Evolutionary conservation across 2,329 filamentous ascomycete genomes (phyloP).

Genomic region (Scedosporium aurantiacum): DNA sequence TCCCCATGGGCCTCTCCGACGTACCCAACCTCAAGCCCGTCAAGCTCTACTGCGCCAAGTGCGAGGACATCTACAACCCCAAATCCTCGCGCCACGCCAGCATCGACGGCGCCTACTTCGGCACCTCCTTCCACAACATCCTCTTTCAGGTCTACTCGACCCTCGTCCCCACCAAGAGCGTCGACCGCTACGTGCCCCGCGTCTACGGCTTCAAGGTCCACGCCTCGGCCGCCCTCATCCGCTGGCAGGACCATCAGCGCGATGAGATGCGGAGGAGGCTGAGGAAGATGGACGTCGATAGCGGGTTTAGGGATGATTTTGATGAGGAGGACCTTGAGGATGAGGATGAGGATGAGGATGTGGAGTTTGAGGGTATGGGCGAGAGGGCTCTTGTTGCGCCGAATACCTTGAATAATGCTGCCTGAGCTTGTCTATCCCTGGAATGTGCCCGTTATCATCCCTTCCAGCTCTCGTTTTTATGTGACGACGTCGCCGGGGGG

Average conservation of each 20-base stretch:
- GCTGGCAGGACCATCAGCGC: conserved; percentile 79
- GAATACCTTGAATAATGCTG: not conserved
- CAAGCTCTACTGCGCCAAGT: conserved; percentile 93
- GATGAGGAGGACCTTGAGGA: conserved; percentile 46
- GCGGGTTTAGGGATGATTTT: conserved; percentile 64
- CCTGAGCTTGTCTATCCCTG: not conserved
- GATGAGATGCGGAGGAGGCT: conserved; percentile 75
- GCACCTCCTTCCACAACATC: conserved; percentile 97
- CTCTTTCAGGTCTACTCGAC: conserved; percentile 96
- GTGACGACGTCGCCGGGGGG: too few relatives aligned
- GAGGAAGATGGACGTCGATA: conserved; percentile 59
- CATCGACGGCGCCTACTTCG: conserved; percentile 97
- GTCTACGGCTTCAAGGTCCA: conserved; percentile 96
- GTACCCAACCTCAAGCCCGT: conserved; percentile 78
- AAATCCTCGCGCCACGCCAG: conserved; percentile 92
- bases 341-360: conserved; percentile 50
- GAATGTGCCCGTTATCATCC: not conserved
- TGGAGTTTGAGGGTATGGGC: conserved; percentile 2
- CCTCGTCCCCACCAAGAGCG: conserved; percentile 75
- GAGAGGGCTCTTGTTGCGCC: not conserved
- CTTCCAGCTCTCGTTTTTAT: not conserved
- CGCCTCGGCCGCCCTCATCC: conserved; percentile 71
- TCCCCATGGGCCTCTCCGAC: conserved; percentile 92
- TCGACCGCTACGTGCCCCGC: conserved; percentile 75
- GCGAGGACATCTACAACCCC: conserved; percentile 97